Conservation (phyloP, 768 basidiomycete species). For the Heimioporus sp. region DNA sequence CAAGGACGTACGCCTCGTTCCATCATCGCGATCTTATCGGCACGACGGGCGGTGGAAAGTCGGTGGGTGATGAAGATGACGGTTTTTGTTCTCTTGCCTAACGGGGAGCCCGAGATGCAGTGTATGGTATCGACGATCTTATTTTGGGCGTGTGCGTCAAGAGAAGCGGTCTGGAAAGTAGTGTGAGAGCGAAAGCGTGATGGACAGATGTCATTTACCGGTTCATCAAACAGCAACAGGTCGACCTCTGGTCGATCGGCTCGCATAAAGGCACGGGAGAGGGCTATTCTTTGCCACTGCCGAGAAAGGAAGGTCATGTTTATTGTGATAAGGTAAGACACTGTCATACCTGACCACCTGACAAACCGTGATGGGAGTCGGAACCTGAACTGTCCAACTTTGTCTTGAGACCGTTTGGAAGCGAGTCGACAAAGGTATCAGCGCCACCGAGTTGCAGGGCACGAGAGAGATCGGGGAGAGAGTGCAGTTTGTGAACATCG, state of each 20-base stretch:
- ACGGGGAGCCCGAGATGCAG: constrained; percentile 55
- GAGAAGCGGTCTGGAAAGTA: constrained; percentile 61
- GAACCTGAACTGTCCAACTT: constrained; percentile 62
- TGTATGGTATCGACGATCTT: constrained; percentile 77
- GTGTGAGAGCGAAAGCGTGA: neutral
- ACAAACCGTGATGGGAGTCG: constrained; percentile 66
- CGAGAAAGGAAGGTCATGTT: constrained; percentile 2
- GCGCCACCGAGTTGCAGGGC: constrained; percentile 78
- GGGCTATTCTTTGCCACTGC: constrained; percentile 85
- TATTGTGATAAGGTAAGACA: constrained; percentile 15
- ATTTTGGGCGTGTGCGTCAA: constrained; percentile 79
- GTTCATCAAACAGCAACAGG: constrained; percentile 82
- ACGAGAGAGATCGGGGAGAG: constrained; percentile 51
- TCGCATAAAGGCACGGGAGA: constrained; percentile 86
- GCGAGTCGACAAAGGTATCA: constrained; percentile 56
- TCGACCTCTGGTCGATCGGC: constrained; percentile 73
- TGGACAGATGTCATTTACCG: constrained; percentile 44
- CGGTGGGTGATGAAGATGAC: constrained; percentile 85
- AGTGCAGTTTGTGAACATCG: constrained; percentile 59
- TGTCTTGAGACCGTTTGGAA: constrained; percentile 76
- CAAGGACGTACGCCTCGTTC: constrained; percentile 57
- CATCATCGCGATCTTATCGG: constrained; percentile 88
- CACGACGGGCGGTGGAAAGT: constrained; percentile 75
- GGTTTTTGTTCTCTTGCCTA: constrained; percentile 60
- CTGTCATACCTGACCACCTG: constrained; percentile 84